phyloP scores from a whole-genome alignment of 176 grass and related monocot species.

The Eragrostis curvula region DNA sequence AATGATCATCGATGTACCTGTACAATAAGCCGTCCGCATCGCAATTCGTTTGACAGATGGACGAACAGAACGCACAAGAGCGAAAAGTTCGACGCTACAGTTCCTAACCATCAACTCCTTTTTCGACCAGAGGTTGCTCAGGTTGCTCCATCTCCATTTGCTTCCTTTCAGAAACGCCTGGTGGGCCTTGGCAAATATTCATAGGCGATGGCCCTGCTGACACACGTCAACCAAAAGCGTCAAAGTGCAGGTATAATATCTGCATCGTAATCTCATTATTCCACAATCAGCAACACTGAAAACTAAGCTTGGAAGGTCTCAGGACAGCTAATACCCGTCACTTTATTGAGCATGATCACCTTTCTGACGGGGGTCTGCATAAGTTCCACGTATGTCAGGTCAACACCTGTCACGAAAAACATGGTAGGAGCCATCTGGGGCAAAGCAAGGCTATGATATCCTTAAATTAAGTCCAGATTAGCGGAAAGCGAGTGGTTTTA shows the following conservation, averaged over 20 bases:
- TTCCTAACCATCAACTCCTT: neutral
- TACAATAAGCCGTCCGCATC: neutral
- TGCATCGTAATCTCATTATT: neutral
- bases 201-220: neutral
- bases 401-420: conserved; percentile 28
- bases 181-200: neutral
- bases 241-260: conserved; percentile 30
- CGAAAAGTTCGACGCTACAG: neutral
- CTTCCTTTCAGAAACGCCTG: neutral
- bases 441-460: conserved; percentile 37
- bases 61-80: neutral
- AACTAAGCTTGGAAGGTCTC: neutral
- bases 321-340: conserved; percentile 23
- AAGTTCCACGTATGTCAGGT: conserved; percentile 31
- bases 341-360: conserved; percentile 31
- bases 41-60: neutral
- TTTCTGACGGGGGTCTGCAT: conserved; percentile 54
- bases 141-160: neutral
- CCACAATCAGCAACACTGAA: neutral
- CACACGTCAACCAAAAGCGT: conserved; percentile 26
- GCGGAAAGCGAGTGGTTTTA: conserved; percentile 51
- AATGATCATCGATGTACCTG: neutral
- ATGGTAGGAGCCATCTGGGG: neutral
- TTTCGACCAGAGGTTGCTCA: neutral
- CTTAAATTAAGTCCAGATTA: conserved; percentile 36